Evolutionary conservation across 2,329 filamentous ascomycete species (phyloP), one percentile per base, ranked within the genome.

Genomic region (Moelleriella libera): DNA sequence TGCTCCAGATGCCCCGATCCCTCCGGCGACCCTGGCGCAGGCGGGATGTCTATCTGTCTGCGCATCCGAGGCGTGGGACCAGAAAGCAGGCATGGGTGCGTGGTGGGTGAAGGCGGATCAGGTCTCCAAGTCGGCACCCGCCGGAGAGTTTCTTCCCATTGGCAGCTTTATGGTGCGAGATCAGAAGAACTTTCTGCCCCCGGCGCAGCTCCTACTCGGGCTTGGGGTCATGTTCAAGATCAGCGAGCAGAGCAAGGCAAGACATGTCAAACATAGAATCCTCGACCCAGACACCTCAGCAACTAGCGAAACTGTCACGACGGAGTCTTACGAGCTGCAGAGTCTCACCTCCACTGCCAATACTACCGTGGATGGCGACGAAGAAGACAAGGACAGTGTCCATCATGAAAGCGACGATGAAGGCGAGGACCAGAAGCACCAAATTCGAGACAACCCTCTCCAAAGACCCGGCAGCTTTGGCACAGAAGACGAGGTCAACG

Each of bases 31-130:
- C 0, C 68, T 98, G 3, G 84, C 87, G 0, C 92, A 98, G 66
- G 92, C 92, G 4, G 92, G 92, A 0, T 83, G 82, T 43, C 68
- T 96, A 31, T 82, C 84, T 0, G 85, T 98, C 5, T 87, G 86
- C 52, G 85, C 86, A 7, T 96, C 88, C 1, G 83, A 74, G 48
- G 92, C 90, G 0, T 98, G 92, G 92, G 92, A 97, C 51, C 90
- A 86, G 1, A 98, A 98, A 63, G 90, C 90, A 7, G 80, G 88
- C 12, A 94, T 97, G 85, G 83, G 85, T 14, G 89, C 90, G 7
- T 98, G 87, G 83, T 98, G 92, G 92, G 90, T 94, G 0, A 81
- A 83, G 51, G 83, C 86, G 2, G 82, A 90, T 47, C 89, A 97
- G 62, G 87, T 98, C 0, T 88, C 85, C 8, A 97, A 97, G 66